Evolutionary conservation across 2,329 filamentous ascomycete genomes (phyloP).

Genomic region (Didymella lethalis): DNA sequence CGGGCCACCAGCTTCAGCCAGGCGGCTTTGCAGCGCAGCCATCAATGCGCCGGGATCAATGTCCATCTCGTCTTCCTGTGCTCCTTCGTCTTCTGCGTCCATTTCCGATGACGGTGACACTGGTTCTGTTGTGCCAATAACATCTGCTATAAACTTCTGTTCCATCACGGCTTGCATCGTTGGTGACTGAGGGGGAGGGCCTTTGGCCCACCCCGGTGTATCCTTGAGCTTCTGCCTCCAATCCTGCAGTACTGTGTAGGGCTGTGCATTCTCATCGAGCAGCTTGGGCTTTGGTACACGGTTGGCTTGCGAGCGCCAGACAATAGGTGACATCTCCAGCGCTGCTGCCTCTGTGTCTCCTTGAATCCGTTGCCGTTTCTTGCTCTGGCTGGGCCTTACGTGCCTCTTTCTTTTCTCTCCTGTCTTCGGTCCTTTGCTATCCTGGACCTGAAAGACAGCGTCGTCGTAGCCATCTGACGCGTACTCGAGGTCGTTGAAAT

Average conservation of each 20-base stretch:
- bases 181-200: slow-evolving; percentile 29
- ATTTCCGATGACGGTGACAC: slow-evolving; percentile 28
- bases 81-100: slow-evolving; percentile 25
- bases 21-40: slow-evolving; percentile 44
- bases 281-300: slow-evolving; percentile 35
- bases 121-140: slow-evolving; percentile 17
- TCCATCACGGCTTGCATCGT: slow-evolving; percentile 17
- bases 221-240: slow-evolving; percentile 54
- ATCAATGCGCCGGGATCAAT: slow-evolving; percentile 53
- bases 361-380: slow-evolving; percentile 36
- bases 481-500: slow-evolving; percentile 59
- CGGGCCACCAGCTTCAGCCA: slow-evolving; percentile 46
- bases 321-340: slow-evolving; percentile 40
- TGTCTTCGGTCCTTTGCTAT: slow-evolving; percentile 30
- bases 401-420: slow-evolving; percentile 45
- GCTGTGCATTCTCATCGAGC: slow-evolving; percentile 39
- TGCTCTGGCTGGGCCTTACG: slow-evolving; percentile 25
- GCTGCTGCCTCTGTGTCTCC: slow-evolving; percentile 15
- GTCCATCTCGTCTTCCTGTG: slow-evolving; percentile 26
- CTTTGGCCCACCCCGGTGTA: slow-evolving; percentile 36
- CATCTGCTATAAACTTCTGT: slow-evolving; percentile 15
- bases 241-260: slow-evolving; percentile 55
- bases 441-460: slow-evolving; percentile 41
- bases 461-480: slow-evolving; percentile 58
- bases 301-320: slow-evolving; percentile 44